phyloP scores from a whole-genome alignment of 2,329 filamentous ascomycete genomes.

The Zalaria sp. region DNA sequence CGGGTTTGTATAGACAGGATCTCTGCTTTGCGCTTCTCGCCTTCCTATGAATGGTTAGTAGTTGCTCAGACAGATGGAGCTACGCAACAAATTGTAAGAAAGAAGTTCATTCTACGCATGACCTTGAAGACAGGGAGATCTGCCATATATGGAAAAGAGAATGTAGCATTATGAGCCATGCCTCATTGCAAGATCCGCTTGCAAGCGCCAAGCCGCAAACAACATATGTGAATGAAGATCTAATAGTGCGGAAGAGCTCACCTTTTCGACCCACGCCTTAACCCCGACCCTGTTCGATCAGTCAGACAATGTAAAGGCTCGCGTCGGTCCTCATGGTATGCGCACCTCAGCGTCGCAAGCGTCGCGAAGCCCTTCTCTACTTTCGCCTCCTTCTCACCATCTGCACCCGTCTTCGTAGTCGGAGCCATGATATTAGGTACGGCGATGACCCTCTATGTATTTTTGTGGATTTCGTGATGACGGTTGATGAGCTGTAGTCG shows the following conservation, averaged over 20 bases:
- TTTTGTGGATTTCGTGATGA: conserved; percentile 4
- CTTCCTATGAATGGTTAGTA: conserved; percentile 40
- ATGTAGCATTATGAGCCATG: too few relatives aligned
- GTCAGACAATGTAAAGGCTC: neutral
- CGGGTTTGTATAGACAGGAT: conserved; percentile 89
- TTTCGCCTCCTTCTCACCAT: conserved; percentile 25
- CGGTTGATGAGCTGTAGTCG: neutral
- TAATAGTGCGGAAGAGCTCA: conserved; percentile 19
- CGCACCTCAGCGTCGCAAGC: conserved; percentile 65
- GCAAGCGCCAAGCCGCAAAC: neutral
- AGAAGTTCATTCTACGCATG: too few relatives aligned
- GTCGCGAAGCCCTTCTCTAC: conserved; percentile 72
- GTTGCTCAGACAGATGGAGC: too few relatives aligned
- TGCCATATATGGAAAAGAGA: too few relatives aligned
- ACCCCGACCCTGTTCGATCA: conserved; percentile 42
- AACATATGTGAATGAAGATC: too few relatives aligned
- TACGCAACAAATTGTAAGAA: too few relatives aligned
- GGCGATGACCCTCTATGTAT: conserved; percentile 4
- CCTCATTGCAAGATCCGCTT: neutral
- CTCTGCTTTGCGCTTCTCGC: conserved; percentile 78
- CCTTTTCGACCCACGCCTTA: conserved; percentile 57
- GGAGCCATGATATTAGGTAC: conserved; percentile 34
- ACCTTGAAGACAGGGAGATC: too few relatives aligned
- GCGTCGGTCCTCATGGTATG: too few relatives aligned
- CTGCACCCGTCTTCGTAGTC: conserved; percentile 16